phyloP scores from a whole-genome alignment of 495 filamentous ascomycete species.

The Halenospora varia region DNA sequence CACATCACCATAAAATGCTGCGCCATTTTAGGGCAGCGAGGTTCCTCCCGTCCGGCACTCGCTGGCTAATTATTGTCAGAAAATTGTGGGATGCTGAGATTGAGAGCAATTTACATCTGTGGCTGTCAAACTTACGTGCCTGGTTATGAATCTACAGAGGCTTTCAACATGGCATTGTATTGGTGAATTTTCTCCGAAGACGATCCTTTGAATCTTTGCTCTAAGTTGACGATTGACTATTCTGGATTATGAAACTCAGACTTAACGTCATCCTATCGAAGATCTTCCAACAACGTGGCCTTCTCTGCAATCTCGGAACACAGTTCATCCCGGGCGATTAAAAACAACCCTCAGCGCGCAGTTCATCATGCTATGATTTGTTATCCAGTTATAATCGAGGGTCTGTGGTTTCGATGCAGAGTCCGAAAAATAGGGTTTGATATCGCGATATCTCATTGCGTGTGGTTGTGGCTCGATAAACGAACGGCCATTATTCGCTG shows the following conservation, averaged over 20 bases:
- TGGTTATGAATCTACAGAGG: neutral
- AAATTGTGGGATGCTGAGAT: conserved; percentile 10
- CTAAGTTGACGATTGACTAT: neutral
- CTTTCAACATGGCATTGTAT: neutral
- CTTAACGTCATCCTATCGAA: conserved; percentile 8
- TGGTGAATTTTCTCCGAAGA: conserved; percentile 11
- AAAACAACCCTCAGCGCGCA: too few relatives aligned
- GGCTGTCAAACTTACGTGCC: conserved; percentile 3
- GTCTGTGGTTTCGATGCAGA: neutral
- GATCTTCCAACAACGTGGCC: neutral
- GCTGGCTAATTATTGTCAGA: conserved; percentile 7
- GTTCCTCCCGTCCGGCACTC: conserved; percentile 11
- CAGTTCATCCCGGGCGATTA: neutral
- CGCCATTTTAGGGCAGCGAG: neutral
- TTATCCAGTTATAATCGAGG: neutral
- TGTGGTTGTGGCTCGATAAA: neutral
- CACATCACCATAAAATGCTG: neutral
- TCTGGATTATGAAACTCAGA: conserved; percentile 11
- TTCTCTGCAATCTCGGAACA: neutral
- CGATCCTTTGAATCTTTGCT: conserved; percentile 5
- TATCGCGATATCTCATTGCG: neutral
- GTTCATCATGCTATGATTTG: neutral
- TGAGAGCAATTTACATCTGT: conserved; percentile 5
- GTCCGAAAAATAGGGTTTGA: neutral
- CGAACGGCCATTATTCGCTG: neutral